phyloP scores from a whole-genome alignment of 139 green algal genomes.

The Tetratostichococcus sp. region DNA sequence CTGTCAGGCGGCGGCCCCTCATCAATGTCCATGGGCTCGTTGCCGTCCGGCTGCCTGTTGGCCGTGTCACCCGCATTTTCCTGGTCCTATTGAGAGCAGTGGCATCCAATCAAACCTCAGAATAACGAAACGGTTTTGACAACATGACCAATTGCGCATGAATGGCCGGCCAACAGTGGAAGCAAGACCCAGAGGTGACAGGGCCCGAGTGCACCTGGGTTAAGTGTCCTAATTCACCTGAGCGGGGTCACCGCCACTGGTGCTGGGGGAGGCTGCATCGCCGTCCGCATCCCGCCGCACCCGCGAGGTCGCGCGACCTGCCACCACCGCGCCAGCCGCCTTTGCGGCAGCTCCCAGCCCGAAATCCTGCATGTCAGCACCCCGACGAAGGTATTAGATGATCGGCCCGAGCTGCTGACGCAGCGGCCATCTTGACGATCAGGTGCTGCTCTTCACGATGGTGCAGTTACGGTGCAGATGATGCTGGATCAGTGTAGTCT shows the following conservation, averaged over 20 bases:
- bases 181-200: too few species aligned
- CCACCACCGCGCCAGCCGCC: background rate
- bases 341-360: background rate
- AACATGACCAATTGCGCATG: too few species aligned
- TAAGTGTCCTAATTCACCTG: too few species aligned
- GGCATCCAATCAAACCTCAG: background rate
- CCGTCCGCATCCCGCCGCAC: too few species aligned
- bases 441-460: too few species aligned
- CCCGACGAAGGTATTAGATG: background rate
- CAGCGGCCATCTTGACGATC: too few species aligned
- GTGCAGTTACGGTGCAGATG: too few species aligned
- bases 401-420: too few species aligned
- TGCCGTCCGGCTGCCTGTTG: conserved; percentile 7
- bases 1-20: conserved; percentile 15
- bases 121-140: too few species aligned
- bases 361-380: background rate
- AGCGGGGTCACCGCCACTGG: background rate
- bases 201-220: too few species aligned
- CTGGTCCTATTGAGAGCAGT: conserved; percentile 5
- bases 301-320: background rate
- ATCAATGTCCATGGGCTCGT: conserved; percentile 8
- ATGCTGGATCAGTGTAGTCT: too few species aligned
- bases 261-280: background rate
- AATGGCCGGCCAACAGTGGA: too few species aligned
- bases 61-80: conserved; percentile 21